phyloP scores from a whole-genome alignment of 257 asterid species.

The Nemophila menziesii region DNA sequence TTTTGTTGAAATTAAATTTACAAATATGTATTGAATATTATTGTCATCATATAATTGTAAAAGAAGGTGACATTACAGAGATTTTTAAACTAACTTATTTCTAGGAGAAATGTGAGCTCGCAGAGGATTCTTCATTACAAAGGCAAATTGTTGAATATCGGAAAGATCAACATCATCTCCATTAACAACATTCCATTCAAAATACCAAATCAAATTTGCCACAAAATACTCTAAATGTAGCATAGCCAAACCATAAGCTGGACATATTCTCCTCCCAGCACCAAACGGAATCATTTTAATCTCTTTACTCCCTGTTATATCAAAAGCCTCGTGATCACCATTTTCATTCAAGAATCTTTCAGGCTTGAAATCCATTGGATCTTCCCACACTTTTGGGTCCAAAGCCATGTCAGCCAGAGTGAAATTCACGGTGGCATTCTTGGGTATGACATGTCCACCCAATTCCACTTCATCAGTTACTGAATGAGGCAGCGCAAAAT shows the following conservation, averaged over 20 bases:
- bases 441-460: conserved; percentile 28
- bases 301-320: conserved; percentile 47
- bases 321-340: conserved; percentile 20
- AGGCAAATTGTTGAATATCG: conserved; percentile 41
- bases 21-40: no score
- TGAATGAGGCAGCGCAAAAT: conserved; percentile 51
- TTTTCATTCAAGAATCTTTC: conserved; percentile 35
- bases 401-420: conserved; percentile 59
- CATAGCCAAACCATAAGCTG: no score
- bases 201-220: conserved; percentile 43
- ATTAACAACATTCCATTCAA: conserved; percentile 24
- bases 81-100: no score
- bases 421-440: conserved; percentile 46
- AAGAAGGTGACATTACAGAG: no score
- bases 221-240: conserved; percentile 67
- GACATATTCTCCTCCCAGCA: conserved; percentile 57
- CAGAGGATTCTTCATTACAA: conserved; percentile 49
- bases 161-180: conserved; percentile 41
- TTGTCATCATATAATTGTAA: no score
- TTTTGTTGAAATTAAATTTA: no score
- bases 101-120: conserved; percentile 14
- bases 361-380: conserved; percentile 59
- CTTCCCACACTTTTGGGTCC: conserved; percentile 59
- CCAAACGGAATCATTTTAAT: conserved; percentile 87
- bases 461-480: conserved; percentile 32